Evolutionary conservation across 2,329 filamentous ascomycete species (phyloP).

Genomic region (Trichoderma koningiopsis): DNA sequence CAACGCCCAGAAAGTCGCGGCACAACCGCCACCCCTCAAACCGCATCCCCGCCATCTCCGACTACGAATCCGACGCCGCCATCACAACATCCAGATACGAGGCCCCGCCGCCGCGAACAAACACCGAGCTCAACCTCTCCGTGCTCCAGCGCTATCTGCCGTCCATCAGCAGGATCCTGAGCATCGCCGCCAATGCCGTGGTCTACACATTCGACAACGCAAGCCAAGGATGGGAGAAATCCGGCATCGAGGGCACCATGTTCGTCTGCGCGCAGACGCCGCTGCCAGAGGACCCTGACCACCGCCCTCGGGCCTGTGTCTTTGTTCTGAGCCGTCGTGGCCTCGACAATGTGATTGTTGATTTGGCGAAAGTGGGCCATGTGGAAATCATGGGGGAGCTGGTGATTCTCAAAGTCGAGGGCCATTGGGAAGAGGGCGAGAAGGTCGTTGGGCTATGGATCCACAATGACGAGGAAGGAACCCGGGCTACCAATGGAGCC

Average conservation of each 20-base stretch:
- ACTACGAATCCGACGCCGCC: conserved; percentile 69
- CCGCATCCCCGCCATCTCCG: conserved; percentile 49
- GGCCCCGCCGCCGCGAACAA: conserved; percentile 64
- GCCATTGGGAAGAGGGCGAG: conserved; percentile 39
- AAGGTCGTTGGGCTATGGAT: conserved; percentile 59
- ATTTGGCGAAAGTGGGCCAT: conserved; percentile 61
- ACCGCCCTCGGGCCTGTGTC: conserved; percentile 55
- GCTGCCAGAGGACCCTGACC: conserved; percentile 39
- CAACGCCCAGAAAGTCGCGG: conserved; percentile 45
- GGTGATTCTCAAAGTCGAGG: conserved; percentile 51
- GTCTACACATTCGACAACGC: conserved; percentile 76
- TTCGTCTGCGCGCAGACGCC: conserved; percentile 75
- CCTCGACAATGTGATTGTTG: conserved; percentile 69
- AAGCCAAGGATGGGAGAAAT: conserved; percentile 77
- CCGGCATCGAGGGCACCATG: conserved; percentile 80
- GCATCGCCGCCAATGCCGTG: conserved; percentile 81
- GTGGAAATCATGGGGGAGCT: conserved; percentile 64
- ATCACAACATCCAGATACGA: conserved; percentile 43
- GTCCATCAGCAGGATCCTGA: conserved; percentile 70
- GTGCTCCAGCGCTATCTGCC: conserved; percentile 83
- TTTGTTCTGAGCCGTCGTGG: conserved; percentile 74
- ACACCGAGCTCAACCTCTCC: conserved; percentile 82
- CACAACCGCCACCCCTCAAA: conserved; percentile 48
- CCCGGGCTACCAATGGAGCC: conserved; percentile 45
- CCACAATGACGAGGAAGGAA: conserved; percentile 52